Base-by-base conservation (phyloP, 176 grass and related monocot species). In the Eleusine coracana region DNA sequence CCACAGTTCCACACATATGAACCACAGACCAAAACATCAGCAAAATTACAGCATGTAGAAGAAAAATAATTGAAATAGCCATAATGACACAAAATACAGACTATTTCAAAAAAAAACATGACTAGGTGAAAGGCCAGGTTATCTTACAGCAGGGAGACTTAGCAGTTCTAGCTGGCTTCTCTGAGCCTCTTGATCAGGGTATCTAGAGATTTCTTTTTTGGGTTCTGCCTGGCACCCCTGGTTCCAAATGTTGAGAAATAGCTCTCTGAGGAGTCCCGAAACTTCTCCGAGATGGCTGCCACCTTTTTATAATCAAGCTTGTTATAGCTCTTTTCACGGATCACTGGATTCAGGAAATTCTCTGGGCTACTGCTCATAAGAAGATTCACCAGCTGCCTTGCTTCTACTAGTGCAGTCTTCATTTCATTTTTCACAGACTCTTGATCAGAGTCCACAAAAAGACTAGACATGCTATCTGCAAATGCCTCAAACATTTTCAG, bases 301-400 rank as follows among this genome's bases (percentile, higher is more conserved):
- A 99, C 89, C 67, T 99, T 99, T 87, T 92, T 99, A 67, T 96
- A 52, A 93, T 99, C 97, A 44, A 99, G 90, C 93, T 96, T 93
- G 75, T 89, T 92, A 65, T 99, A 99, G 76, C 49, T 94, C 87
- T 86, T 99, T 82, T 96, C 93, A 81, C 71, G 89, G 73, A 99
- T 99, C 66, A 99, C 93, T 58, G 93, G 64, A 76, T 99, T 99
- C 66, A 99, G 82, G 80, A 96, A 99, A 71, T 78, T 99, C 78
- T 99, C 97, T 67, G 93, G 93, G 79, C 92, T 93, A 81, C 88
- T 92, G 76, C 93, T 99, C 89, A 93, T 84, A 34, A 99, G 93
- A 84, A 99, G 89, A 88, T 99, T 99, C 60, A 99, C 85, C 78
- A 96, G 71, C 67, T 96, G 97, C 71, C 93, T 93, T 16, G 86